These are phyloP conservation scores for Mesembryanthemum crystallinum DNA, from an alignment of 148 eudicot species.

Conservation along the genomic window DNA sequence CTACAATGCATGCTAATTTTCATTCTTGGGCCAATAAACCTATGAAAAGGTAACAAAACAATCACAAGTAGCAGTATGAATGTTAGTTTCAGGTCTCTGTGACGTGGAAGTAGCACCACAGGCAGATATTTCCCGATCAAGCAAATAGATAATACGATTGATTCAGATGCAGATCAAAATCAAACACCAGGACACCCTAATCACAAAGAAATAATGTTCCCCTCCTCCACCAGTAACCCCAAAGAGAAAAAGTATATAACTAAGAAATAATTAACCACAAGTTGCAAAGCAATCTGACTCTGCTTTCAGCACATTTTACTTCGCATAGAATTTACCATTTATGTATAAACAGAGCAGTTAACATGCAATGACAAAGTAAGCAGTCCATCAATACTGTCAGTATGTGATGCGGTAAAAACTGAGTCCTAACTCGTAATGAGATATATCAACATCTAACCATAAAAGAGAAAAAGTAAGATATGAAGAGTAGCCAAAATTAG, in stretches of 20 bases:
- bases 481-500: slow-evolving; percentile 1
- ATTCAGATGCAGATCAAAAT: background rate
- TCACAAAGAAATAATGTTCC: background rate
- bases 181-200: background rate
- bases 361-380: background rate
- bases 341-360: no score
- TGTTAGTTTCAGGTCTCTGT: background rate
- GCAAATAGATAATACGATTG: background rate
- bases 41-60: no score
- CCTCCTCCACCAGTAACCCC: background rate
- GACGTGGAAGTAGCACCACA: background rate
- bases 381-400: background rate
- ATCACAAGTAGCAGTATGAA: no score
- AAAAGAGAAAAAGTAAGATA: background rate
- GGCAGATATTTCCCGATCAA: background rate
- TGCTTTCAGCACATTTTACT: background rate
- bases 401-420: background rate
- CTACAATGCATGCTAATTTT: no score
- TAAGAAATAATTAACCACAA: background rate
- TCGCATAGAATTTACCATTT: background rate
- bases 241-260: background rate
- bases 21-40: no score
- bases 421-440: background rate
- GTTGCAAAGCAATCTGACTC: background rate
- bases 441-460: background rate